Base-by-base conservation (phyloP, 345 rosid genomes). In the Gynandropsis gynandra region DNA sequence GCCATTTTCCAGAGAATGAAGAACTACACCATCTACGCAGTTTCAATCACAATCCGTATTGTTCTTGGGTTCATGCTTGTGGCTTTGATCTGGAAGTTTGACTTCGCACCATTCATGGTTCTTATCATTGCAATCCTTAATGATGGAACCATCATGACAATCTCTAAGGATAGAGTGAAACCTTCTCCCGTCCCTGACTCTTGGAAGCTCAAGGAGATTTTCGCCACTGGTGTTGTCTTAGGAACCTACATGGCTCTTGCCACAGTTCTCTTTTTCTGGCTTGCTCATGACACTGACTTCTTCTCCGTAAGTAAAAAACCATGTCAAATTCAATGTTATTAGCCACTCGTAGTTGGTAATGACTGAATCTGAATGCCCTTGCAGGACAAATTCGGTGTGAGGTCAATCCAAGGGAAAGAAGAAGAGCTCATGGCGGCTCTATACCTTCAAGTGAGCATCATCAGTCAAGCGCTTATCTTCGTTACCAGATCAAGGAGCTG, bases 1-100 rank as follows among this genome's bases (percentile, higher is more conserved):
- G 87, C 83, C 34, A 82, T 85, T 66, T 85, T 85, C 73, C 95
- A 85, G 52, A 82, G 90, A 67, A 85, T 85, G 95, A 85, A 85
- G 74, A 85, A 85, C 77, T 85, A 85, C 85, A 85, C 90, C 44
- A 85, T 85, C 48, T 82, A 85, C 39, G 95, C 90, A 0, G 90
- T 85, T 42, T 85, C 95, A 42, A 85, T 85, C 64, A 85, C 95
- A 20, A 85, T 82, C 33, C 87, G 95, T 63, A 78, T 85, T 38
- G 90, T 85, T 64, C 38, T 85, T 16, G 95, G 95, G 18, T 85
- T 85, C 74, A 54, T 85, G 71, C 81, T 85, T 12, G 58, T 85
- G 19, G 87, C 89, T 56, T 75, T 85, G 33, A 72, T 78, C 38
- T 85, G 90, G 95, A 62, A 73, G 70, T 85, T 85, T 9, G 90